Evolutionary conservation across 768 basidiomycete genomes (phyloP).

Genomic region (Pisolithus microcarpus): DNA sequence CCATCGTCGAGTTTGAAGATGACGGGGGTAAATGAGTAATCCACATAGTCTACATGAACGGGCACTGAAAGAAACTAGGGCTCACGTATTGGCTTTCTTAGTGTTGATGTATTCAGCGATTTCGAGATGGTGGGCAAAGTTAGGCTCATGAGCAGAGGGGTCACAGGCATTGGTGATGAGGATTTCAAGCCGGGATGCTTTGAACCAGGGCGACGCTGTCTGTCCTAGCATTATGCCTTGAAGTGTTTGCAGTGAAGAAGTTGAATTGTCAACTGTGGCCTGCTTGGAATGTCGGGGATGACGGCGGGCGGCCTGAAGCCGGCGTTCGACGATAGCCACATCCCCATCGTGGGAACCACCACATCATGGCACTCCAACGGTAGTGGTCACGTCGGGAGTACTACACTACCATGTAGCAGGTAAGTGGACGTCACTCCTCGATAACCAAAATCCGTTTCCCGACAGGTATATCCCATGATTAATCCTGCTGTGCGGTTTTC

Average conservation of each 20-base stretch:
- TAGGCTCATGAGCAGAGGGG: constrained; percentile 78
- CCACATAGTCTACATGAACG: too few species aligned
- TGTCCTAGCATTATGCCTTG: constrained; percentile 40
- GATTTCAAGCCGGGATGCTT: constrained; percentile 57
- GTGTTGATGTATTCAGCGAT: constrained; percentile 88
- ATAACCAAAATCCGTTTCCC: too few species aligned
- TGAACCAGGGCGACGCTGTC: constrained; percentile 46
- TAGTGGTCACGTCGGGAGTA: too few species aligned
- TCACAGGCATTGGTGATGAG: constrained; percentile 82
- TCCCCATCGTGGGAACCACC: background rate
- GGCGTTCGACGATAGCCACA: background rate
- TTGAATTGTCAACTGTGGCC: too few species aligned
- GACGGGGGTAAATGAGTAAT: too few species aligned
- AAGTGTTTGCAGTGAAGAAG: too few species aligned
- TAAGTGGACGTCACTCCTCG: too few species aligned
- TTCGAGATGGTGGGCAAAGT: constrained; percentile 87
- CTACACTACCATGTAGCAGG: too few species aligned
- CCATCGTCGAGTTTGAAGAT: background rate
- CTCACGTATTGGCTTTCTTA: constrained; percentile 95
- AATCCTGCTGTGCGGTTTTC: too few species aligned
- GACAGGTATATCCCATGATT: too few species aligned
- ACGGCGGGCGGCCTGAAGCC: background rate
- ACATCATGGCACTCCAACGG: too few species aligned
- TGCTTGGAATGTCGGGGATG: too few species aligned
- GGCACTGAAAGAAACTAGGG: constrained; percentile 7